Conservation (phyloP, 164 flowering plant species). For the Vitis rupestris region DNA sequence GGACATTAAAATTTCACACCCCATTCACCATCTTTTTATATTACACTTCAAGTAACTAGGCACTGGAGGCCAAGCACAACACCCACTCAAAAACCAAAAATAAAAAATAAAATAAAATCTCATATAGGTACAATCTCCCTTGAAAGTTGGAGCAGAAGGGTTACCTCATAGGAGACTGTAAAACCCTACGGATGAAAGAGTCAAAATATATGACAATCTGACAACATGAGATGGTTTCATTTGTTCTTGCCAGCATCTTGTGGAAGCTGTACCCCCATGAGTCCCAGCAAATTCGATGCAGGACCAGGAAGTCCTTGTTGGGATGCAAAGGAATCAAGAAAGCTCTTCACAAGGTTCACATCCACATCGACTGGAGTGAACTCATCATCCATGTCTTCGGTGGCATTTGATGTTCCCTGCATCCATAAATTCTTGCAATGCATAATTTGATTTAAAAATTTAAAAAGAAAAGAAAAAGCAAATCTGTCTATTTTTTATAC, state of each 20-base stretch:
- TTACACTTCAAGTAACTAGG: too few species aligned
- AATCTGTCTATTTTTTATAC: background rate
- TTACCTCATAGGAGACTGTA: too few species aligned
- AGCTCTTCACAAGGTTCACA: slow-evolving; percentile 84
- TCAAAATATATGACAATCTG: background rate
- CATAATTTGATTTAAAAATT: background rate
- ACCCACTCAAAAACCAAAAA: too few species aligned
- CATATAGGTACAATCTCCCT: too few species aligned
- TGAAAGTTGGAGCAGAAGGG: too few species aligned
- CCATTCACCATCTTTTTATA: too few species aligned
- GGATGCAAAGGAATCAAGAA: slow-evolving; percentile 87
- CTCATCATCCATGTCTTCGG: slow-evolving; percentile 56
- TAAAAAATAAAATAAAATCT: too few species aligned
- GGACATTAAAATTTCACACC: too few species aligned
- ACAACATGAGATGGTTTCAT: slow-evolving; percentile 14
- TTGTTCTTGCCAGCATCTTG: slow-evolving; percentile 53
- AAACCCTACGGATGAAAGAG: too few species aligned
- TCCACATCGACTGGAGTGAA: slow-evolving; percentile 88
- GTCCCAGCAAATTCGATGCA: slow-evolving; percentile 86
- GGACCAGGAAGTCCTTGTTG: slow-evolving; percentile 97
- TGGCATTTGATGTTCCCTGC: slow-evolving; percentile 60
- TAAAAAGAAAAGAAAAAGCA: background rate
- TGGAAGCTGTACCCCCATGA: slow-evolving; percentile 85
- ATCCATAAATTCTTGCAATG: background rate
- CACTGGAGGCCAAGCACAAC: too few species aligned